These are phyloP conservation scores for Ustilaginoidea virens DNA, from an alignment of 2,329 filamentous ascomycete genomes.

Conservation along the genomic window DNA sequence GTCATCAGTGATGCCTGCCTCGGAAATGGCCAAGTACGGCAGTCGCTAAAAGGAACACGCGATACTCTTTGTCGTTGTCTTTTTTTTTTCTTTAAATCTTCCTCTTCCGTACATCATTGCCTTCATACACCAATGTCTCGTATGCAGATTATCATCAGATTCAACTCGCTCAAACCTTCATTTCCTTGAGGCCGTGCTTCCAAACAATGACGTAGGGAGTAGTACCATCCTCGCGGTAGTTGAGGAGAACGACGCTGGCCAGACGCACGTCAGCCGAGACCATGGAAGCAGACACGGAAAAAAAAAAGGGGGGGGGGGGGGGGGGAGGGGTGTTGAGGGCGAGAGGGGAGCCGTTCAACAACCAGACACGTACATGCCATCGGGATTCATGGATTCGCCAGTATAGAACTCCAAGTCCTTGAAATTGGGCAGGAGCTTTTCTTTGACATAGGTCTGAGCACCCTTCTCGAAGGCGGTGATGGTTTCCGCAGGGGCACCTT, in stretches of 20 bases:
- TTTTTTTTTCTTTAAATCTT: conserved; percentile 3
- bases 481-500: conserved; percentile 44
- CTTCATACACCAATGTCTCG: conserved; percentile 4
- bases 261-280: conserved; percentile 3
- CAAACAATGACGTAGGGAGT: conserved; percentile 84
- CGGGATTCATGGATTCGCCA: conserved; percentile 82
- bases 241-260: conserved; percentile 69
- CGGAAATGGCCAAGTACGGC: conserved; percentile 6
- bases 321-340: too few relatives aligned
- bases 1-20: conserved; percentile 4
- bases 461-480: conserved; percentile 69
- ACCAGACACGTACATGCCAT: conserved; percentile 62
- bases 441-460: conserved; percentile 63
- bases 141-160: conserved; percentile 2
- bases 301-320: too few relatives aligned
- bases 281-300: neutral
- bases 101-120: conserved; percentile 5
- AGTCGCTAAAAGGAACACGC: conserved; percentile 3
- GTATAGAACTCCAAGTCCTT: conserved; percentile 94
- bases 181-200: conserved; percentile 83
- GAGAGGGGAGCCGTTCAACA: too few relatives aligned
- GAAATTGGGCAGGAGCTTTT: conserved; percentile 68
- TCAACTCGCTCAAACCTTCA: conserved; percentile 63
- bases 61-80: conserved; percentile 2
- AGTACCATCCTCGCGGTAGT: conserved; percentile 92